Base-by-base conservation (phyloP, 1,139 yeast species). In the Saccharomyces hybrid region DNA sequence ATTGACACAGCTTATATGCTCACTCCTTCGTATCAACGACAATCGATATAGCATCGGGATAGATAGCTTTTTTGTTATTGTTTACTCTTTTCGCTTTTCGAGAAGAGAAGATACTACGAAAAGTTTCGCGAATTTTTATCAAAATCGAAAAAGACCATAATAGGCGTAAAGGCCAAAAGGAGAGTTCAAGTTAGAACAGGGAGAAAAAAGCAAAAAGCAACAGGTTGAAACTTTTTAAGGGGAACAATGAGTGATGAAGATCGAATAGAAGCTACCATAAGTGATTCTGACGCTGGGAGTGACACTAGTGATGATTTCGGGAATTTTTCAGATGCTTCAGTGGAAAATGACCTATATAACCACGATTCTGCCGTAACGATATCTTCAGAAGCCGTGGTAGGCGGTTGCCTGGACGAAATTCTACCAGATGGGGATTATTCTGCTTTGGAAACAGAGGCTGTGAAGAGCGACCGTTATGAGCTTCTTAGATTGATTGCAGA, bases 241-340 rank as follows among this genome's bases (percentile, higher is more conserved):
- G 19, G 38, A 12, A 19, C 34, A 28, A 29, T 53, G 47, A 42
- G 28, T 26, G 38, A 48, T 38, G 28, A n/a, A 14, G 48, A 52
- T 16, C 29, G 19, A 24, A 14, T 8, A 26, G 24, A 21, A 7
- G 24, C 19, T 27, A 19, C 9, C 11, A 31, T 28, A n/a, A 49
- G 16, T 27, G 28, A 44, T 14, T 42, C 29, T 14, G 53, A 50
- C 1, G 57, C 54, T 50, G 62, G 57, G 21, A 61, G 63, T 47
- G 64, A 58, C 47, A 16, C 44, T 16, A 38, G 44, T 38, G 65
- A 66, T 32, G 70, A 65, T 55, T 67, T 67, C 55, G 71, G 70
- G 24, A 65, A 62, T 48, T 67, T 67, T 51, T 66, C 69, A n/a
- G 70, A 66, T 57, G 69, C 68, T 1, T 64, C 69, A 6, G 52